Base-by-base conservation (phyloP, 1,284 basidiomycete genomes). In the Xerocomus nothofagi region DNA sequence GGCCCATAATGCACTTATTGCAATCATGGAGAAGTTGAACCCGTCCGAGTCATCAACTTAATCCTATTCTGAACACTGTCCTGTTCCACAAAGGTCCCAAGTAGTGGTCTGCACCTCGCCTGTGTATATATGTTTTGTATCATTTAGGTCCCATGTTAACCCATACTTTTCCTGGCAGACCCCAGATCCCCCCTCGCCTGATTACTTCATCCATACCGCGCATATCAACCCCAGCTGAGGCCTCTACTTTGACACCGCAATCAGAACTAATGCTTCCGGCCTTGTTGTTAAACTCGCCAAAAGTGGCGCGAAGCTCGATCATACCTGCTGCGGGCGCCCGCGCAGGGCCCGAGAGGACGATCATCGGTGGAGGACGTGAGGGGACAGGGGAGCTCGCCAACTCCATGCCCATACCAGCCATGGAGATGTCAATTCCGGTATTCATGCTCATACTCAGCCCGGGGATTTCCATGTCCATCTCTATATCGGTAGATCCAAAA, bases 391-490 rank as follows among this genome's bases (percentile, higher is more conserved):
- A 55, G 36, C 39, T 61, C n/a, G 57, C 55, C 27, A 65, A 33
- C 34, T 47, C 51, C 32, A 66, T 61, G 12, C 48, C 53, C 49
- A 65, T 68, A 30, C 60, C 65, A 6, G 54, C 54, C 45, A 65
- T 69, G 12, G 59, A 51, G 4, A 62, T 61, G 21, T 63, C 64
- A 49, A 69, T 61, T 5, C 54, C 54, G 29, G 62, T 49, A 37
- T 62, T 65, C 63, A 66, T 70, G 33, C 68, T 68, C 65, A 70
- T 66, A 30, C 65, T 69, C 44, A 66, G 21, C 15, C 65, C 65
- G 17, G 65, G 65, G 21, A 66, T 66, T 41, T 70, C 67, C 65
- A 66, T 66, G 11, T 66, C 65, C 61, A 66, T 66, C 17, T 69
- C 65, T 39, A 70, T 65, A 46, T 70, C 68, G 4, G 65, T 61